Conservation (phyloP, 1,284 basidiomycete genomes). For the Microstroma glucosiphilum region DNA sequence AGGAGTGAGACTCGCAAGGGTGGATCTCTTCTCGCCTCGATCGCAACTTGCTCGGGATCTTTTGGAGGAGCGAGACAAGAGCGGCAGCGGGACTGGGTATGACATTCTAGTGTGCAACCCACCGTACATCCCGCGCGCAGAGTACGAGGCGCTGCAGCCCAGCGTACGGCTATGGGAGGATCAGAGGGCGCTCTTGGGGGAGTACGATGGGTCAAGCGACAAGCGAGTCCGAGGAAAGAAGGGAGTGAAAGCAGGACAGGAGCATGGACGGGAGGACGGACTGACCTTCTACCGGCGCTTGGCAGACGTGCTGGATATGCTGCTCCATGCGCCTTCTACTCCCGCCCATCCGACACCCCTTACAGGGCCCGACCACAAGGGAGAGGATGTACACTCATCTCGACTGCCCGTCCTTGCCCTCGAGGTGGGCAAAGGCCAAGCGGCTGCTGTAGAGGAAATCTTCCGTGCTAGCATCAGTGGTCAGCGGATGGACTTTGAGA, state of each 20-base stretch:
- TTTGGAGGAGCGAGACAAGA: neutral
- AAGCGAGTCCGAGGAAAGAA: neutral
- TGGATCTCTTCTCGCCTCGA: slow-evolving; percentile 5
- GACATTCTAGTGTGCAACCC: slow-evolving; percentile 83
- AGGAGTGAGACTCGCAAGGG: neutral
- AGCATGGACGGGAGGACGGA: neutral
- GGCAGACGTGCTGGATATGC: neutral
- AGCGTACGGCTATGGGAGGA: slow-evolving; percentile 11
- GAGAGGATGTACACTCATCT: too few species aligned
- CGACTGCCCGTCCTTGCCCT: neutral
- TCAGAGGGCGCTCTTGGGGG: neutral
- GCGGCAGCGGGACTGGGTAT: slow-evolving; percentile 49
- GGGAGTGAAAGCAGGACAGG: neutral
- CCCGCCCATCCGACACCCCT: too few species aligned
- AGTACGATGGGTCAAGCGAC: neutral
- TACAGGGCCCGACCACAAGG: neutral
- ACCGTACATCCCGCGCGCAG: slow-evolving; percentile 72
- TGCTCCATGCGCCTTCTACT: neutral
- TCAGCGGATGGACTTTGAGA: neutral
- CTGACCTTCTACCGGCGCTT: slow-evolving; percentile 6
- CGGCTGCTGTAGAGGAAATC: neutral
- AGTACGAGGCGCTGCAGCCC: slow-evolving; percentile 56
- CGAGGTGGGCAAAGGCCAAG: neutral
- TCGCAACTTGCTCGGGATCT: too few species aligned
- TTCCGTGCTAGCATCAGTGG: neutral